Evolutionary conservation across 1,284 basidiomycete species (phyloP), one percentile per base, ranked within the genome.

Genomic region (Cerrena zonata): DNA sequence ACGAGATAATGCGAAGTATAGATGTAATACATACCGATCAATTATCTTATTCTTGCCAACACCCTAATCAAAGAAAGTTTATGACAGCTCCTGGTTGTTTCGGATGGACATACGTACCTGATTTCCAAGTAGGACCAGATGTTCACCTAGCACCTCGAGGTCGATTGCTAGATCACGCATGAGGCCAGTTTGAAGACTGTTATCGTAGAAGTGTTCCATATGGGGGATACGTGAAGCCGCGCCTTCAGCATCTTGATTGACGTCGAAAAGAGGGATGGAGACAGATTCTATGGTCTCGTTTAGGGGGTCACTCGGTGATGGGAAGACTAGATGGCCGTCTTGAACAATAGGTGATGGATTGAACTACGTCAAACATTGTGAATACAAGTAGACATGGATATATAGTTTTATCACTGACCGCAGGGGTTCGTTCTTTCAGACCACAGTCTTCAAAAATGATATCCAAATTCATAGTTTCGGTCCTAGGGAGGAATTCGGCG

Each of bases 1-100:
- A 19, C 30, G 45, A 38, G 18, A 21, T 46, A 12, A 21, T 5
- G 37, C 25, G 41, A 30, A 21, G 21, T 36, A 21, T n/a, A 43
- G 45, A n/a, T 19, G 42, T 27, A 4, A 7, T 10, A 64, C 74
- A 57, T 44, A 77, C 76, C 79, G 68, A 61, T 84, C 82, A 22
- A 85, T 70, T 44, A 85, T 75, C 65, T 84, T 84, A 59, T 84
- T 84, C 72, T 84, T 84, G 4, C 82, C 82, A 15, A 84, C 82
- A 38, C 82, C 82, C 76, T 80, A 1, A n/a, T n/a, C n/a, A n/a
- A n/a, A n/a, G n/a, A n/a, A 19, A 12, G 21, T n/a, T n/a, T n/a
- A n/a, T n/a, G n/a, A 26, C n/a, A 38, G 40, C 41, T 23, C n/a
- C 38, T 24, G 22, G n/a, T 25, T 38, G 21, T 36, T 3, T n/a